Conservation (phyloP, 768 basidiomycete species). For the Clathrus columnatus region DNA sequence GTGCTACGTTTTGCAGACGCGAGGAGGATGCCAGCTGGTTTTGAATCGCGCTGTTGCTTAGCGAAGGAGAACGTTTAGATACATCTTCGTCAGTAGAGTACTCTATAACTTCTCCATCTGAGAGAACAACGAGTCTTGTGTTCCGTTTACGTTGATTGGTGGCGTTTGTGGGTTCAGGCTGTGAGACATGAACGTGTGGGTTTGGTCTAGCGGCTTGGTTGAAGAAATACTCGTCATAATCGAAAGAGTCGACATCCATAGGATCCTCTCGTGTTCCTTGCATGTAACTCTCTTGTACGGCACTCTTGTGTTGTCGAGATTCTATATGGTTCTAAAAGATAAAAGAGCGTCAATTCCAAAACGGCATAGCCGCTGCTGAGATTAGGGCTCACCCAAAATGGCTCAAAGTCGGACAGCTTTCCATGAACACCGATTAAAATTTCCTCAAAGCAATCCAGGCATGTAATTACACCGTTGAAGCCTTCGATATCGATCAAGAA, state of each 20-base stretch:
- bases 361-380: background rate
- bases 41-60: background rate
- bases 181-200: no score
- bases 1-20: background rate
- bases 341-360: background rate
- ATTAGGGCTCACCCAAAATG: conserved; percentile 9
- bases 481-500: conserved; percentile 12
- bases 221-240: background rate
- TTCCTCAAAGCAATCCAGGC: conserved; percentile 2
- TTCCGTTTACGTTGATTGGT: background rate
- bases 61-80: background rate
- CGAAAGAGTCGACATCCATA: conserved; percentile 5
- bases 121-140: background rate
- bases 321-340: background rate
- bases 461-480: conserved; percentile 1
- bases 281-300: background rate
- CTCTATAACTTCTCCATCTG: conserved; percentile 2
- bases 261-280: background rate
- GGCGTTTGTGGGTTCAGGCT: background rate
- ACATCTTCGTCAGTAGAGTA: conserved; percentile 8
- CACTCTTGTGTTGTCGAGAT: background rate
- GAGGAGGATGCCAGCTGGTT: background rate
- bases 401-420: background rate
- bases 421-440: background rate
- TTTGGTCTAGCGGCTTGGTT: background rate